Conservation (phyloP, 2,329 filamentous ascomycete species). For the Clarireedia homoeocarpa region DNA sequence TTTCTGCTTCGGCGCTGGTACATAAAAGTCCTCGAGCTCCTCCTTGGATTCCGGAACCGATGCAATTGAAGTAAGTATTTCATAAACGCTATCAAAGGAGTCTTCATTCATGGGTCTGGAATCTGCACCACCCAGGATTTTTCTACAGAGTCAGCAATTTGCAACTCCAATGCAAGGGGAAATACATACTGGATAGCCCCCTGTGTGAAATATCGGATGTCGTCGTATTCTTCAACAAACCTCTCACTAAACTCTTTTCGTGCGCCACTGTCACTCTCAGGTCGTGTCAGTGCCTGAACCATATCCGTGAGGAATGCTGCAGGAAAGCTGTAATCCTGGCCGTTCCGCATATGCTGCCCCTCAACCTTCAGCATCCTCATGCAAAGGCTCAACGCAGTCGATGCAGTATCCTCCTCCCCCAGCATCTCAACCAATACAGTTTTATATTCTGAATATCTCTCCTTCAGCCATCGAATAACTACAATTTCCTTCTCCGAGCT, state of each 20-base stretch:
- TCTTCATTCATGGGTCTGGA: conserved; percentile 16
- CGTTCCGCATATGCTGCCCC: conserved; percentile 51
- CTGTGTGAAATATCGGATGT: conserved; percentile 79
- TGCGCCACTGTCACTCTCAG: conserved; percentile 49
- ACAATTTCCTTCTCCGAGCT: conserved; percentile 66
- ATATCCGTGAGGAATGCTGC: conserved; percentile 58
- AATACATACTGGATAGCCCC: conserved; percentile 58
- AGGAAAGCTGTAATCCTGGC: conserved; percentile 62
- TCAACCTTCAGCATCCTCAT: conserved; percentile 84
- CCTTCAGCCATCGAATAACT: conserved; percentile 71
- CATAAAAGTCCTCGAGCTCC: conserved; percentile 62
- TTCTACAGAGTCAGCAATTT: conserved; percentile 24
- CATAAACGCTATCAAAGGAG: conserved; percentile 49
- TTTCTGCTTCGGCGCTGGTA: conserved; percentile 56
- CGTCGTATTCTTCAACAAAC: conserved; percentile 72
- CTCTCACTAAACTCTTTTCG: conserved; percentile 68
- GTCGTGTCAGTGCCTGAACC: conserved; percentile 52
- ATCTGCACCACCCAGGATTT: conserved; percentile 28
- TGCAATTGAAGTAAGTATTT: conserved; percentile 59
- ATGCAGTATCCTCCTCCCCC: conserved; percentile 52
- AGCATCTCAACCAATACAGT: conserved; percentile 54
- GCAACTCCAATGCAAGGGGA: background rate
- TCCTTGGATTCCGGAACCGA: conserved; percentile 59
- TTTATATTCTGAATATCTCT: conserved; percentile 65
- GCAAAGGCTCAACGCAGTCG: conserved; percentile 65